Evolutionary conservation across 345 rosid genomes (phyloP), one percentile per base, ranked within the genome.

Genomic region (Eucalyptus urophylla): DNA sequence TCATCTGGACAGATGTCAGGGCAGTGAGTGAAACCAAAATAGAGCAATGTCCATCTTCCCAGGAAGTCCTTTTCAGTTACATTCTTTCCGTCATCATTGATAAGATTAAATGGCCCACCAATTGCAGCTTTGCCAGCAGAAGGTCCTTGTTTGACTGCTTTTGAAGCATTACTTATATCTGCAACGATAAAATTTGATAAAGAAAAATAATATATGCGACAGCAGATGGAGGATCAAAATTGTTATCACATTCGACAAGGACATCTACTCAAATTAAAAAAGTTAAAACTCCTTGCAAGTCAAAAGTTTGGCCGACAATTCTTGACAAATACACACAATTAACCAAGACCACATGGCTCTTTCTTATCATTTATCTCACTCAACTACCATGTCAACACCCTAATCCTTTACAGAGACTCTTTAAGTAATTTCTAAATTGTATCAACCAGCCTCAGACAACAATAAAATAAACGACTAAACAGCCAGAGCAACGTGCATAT

Each of bases 1-100:
- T 98, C 99, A 76, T 96, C 99, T 25, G 99, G 99, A 91, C 99
- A 98, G 87, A 98, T 98, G 91, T 98, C 99, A 24, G 99, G 99
- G 92, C 99, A 98, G 91, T 96, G 99, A 90, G 99, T 97, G 93
- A 97, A 98, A 80, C 99, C 99, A 93, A 98, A 98, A 93, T 98
- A 98, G 76, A 98, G 89, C 80, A 97, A 56, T 43, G 94, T 95
- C 99, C 99, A 98, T 83, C 95, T 96, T 89, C 99, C 99, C 92
- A 92, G 29, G 86, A 98, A 95, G 92, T 96, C 95, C 90, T 95
- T 94, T 91, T 97, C 99, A 24, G 97, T 96, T 58, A 95, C 95
- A 65, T 87, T 92, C 93, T 95, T 97, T 31, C 99, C 99, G 17
- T 98, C 96, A 87, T 97, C 97, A 90, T 97, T 93, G 89, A 95